phyloP scores from a whole-genome alignment of 1,139 yeast genomes.

The Saccharomyces hybrid region DNA sequence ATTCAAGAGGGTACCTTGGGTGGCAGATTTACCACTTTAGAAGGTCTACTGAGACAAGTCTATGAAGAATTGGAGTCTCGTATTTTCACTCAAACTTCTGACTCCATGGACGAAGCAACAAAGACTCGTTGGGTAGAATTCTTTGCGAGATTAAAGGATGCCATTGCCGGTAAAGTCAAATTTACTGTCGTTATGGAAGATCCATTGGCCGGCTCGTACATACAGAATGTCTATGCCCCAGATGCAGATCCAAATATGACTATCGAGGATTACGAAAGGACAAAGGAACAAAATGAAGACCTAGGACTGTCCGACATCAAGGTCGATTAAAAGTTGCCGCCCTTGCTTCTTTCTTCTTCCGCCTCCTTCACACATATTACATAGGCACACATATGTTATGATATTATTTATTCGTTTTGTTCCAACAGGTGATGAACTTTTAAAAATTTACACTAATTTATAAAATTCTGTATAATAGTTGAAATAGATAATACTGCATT shows the following conservation, averaged over 20 bases:
- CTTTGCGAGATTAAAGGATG: slow-evolving; percentile 66
- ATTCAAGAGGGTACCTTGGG: slow-evolving; percentile 96
- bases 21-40: slow-evolving; percentile 94
- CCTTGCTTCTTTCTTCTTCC: neutral
- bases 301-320: slow-evolving; percentile 82
- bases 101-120: slow-evolving; percentile 78
- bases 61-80: slow-evolving; percentile 79
- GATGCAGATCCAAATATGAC: slow-evolving; percentile 95
- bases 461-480: slow-evolving; percentile 1
- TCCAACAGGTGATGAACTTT: neutral
- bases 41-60: slow-evolving; percentile 85
- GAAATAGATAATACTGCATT: neutral
- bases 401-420: neutral
- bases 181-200: slow-evolving; percentile 88
- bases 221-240: slow-evolving; percentile 97
- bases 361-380: neutral
- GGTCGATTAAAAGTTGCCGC: slow-evolving; percentile 19
- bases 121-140: slow-evolving; percentile 74
- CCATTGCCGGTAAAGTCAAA: slow-evolving; percentile 73
- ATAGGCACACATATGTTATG: neutral
- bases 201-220: slow-evolving; percentile 90
- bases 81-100: slow-evolving; percentile 81
- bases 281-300: slow-evolving; percentile 80
- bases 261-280: slow-evolving; percentile 83
- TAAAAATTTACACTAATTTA: neutral